Evolutionary conservation across 306 rosid species (phyloP).

Genomic region (Neltuma alba): DNA sequence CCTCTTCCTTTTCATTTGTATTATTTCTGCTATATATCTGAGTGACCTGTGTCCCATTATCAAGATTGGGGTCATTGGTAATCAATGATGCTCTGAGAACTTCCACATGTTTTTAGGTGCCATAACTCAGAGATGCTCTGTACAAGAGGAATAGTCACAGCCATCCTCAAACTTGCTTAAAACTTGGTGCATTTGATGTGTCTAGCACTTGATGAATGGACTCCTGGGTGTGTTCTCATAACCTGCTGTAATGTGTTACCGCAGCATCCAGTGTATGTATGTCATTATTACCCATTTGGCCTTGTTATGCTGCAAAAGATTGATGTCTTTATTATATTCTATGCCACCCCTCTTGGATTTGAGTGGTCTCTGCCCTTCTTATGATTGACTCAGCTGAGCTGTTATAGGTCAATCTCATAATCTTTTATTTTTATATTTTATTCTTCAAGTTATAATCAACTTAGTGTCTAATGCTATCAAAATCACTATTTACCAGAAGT

Average conservation of each 20-base stretch:
- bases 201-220: conserved; percentile 4
- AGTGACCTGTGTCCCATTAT: not conserved
- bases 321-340: not conserved
- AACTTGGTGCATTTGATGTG: not conserved
- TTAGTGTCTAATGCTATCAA: not conserved
- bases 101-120: not conserved
- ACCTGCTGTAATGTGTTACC: not conserved
- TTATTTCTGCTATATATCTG: not conserved
- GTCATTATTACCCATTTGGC: not conserved
- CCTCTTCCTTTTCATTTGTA: not conserved
- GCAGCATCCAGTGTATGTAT: not conserved
- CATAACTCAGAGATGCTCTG: conserved; percentile 5
- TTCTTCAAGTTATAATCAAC: not conserved
- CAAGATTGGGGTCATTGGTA: not conserved
- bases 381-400: not conserved
- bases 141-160: not conserved
- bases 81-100: conserved; percentile 8
- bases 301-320: conserved; percentile 14
- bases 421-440: not conserved
- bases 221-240: not conserved
- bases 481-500: not conserved
- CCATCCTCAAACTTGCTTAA: not conserved
- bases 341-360: not conserved
- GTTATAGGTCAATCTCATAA: not conserved
- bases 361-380: conserved; percentile 15